phyloP scores from a whole-genome alignment of 73 alveolate species.

The Strombidium stylifer region DNA sequence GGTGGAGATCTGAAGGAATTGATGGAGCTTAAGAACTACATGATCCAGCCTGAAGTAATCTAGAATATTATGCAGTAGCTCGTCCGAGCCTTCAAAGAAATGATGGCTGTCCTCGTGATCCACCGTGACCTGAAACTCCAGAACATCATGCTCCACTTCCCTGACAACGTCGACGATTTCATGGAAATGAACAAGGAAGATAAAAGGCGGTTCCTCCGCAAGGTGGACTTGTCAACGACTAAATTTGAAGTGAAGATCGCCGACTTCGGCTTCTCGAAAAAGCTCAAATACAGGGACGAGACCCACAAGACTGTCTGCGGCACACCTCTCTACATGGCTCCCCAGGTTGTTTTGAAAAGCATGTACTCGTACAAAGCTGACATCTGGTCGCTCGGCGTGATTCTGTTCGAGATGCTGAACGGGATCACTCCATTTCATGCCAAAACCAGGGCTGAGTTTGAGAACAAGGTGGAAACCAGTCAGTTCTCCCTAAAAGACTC shows the following conservation, averaged over 20 bases:
- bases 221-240: neutral
- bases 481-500: neutral
- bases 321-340: slow-evolving; percentile 30
- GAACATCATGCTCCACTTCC: slow-evolving; percentile 2
- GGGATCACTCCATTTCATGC: slow-evolving; percentile 21
- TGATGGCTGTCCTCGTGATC: neutral
- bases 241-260: slow-evolving; percentile 7
- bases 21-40: neutral
- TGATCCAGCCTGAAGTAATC: neutral
- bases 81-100: neutral
- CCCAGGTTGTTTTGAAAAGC: neutral
- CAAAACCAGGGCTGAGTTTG: neutral
- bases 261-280: slow-evolving; percentile 22
- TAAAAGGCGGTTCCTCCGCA: neutral
- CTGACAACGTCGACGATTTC: neutral
- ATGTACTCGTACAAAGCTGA: slow-evolving; percentile 11
- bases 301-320: slow-evolving; percentile 12
- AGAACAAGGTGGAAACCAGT: neutral
- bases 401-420: neutral
- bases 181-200: neutral
- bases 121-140: slow-evolving; percentile 20
- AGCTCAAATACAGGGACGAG: neutral
- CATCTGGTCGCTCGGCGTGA: slow-evolving; percentile 23
- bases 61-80: slow-evolving; percentile 1
- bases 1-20: slow-evolving; percentile 12